These are phyloP conservation scores for Picea glauca DNA, from an alignment of 75 land plant species.

Conservation along the genomic window DNA sequence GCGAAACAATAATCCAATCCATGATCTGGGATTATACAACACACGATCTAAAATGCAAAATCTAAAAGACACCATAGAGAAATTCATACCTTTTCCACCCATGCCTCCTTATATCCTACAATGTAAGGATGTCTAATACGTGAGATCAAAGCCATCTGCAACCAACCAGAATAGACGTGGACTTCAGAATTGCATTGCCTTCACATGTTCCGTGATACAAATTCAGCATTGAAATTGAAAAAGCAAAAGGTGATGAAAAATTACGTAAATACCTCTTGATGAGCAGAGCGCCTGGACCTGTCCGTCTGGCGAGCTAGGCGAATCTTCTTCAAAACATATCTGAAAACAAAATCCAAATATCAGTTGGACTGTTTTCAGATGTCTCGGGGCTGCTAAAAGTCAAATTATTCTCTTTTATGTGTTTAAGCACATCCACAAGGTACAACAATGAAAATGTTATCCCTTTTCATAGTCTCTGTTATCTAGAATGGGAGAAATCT, in stretches of 20 bases:
- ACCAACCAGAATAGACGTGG: background rate
- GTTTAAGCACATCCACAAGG: background rate
- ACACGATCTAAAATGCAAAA: background rate
- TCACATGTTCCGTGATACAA: background rate
- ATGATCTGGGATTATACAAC: background rate
- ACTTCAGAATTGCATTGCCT: background rate
- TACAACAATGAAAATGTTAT: background rate
- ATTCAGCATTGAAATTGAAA: background rate
- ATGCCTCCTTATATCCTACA: conserved; percentile 96
- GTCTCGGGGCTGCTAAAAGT: background rate
- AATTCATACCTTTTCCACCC: conserved; percentile 91
- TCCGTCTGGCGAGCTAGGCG: conserved; percentile 87
- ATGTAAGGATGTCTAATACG: conserved; percentile 82
- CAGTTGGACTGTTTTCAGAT: background rate
- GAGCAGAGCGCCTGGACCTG: conserved; percentile 75
- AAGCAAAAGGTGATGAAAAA: background rate
- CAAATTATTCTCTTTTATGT: background rate
- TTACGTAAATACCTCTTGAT: conserved; percentile 54
- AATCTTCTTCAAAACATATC: conserved; percentile 92
- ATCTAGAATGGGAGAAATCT: background rate
- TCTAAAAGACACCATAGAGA: background rate
- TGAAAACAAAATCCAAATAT: conserved; percentile 22
- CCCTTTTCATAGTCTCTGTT: no score
- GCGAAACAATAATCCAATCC: no score
- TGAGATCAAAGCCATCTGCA: conserved; percentile 94